Percentiles rank a stretch among this genome's conserved stretches.
Evolutionary conservation across 2,329 filamentous ascomycete species (phyloP).

Genomic region (Talaromyces funiculosus): DNA sequence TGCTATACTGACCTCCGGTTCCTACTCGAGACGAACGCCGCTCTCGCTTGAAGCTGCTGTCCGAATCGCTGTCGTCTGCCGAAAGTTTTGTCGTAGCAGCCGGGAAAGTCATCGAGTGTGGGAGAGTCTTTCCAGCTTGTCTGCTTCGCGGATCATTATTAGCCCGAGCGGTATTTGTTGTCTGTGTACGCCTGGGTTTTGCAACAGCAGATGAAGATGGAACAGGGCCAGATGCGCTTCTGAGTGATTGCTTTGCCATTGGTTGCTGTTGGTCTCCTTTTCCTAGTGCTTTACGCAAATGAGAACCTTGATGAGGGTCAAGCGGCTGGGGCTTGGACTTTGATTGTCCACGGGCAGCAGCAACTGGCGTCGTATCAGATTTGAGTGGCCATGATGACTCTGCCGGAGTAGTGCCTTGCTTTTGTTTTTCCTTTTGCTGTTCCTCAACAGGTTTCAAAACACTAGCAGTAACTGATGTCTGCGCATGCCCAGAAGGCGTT

Average conservation of each 20-base stretch:
- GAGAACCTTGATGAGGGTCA: constrained; percentile 16
- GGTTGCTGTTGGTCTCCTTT: constrained; percentile 6
- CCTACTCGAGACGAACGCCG: constrained; percentile 45
- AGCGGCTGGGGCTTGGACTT: constrained; percentile 20
- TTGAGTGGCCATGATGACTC: constrained; percentile 14
- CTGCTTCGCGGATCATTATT: constrained; percentile 12
- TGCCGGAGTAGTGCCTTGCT: neutral
- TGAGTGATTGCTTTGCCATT: neutral
- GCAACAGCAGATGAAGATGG: neutral
- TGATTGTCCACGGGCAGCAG: constrained; percentile 12
- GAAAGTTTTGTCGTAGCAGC: constrained; percentile 45
- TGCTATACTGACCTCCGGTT: constrained; percentile 49
- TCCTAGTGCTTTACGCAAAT: constrained; percentile 11
- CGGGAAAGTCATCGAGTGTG: constrained; percentile 11
- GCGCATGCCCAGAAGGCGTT: neutral
- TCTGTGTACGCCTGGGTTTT: constrained; percentile 19
- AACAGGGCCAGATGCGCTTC: neutral
- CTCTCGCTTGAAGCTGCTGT: constrained; percentile 72
- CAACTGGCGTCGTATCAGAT: neutral
- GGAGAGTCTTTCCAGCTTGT: constrained; percentile 5
- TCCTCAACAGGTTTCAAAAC: neutral
- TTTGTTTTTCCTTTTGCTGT: neutral
- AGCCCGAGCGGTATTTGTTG: constrained; percentile 21
- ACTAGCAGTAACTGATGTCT: neutral
- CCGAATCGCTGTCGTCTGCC: constrained; percentile 62